phyloP scores from a whole-genome alignment of 2,329 filamentous ascomycete species.

The Delphinella strobiligena region DNA sequence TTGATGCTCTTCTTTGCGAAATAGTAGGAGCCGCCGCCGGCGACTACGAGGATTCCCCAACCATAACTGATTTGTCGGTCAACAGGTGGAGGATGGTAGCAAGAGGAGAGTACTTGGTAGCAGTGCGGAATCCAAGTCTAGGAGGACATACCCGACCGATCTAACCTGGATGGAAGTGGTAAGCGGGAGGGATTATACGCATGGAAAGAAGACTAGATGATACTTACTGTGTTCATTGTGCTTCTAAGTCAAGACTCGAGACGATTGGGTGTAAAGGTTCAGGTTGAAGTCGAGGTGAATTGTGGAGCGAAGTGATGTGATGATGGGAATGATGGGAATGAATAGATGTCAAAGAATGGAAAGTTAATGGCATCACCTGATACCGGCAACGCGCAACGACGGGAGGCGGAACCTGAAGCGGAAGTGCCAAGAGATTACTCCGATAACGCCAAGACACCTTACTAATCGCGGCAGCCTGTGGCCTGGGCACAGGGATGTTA shows the following conservation, averaged over 20 bases:
- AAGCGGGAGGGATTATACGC: no score
- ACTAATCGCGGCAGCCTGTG: no score
- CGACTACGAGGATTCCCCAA: slow-evolving; percentile 79
- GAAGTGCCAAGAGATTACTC: neutral
- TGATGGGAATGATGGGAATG: neutral
- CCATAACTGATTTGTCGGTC: slow-evolving; percentile 52
- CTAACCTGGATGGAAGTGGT: slow-evolving; percentile 6
- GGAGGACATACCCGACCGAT: slow-evolving; percentile 11
- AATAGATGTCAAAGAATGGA: neutral
- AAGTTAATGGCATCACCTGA: neutral
- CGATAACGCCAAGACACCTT: no score
- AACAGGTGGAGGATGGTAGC: neutral
- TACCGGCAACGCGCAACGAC: neutral
- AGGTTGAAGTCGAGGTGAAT: neutral
- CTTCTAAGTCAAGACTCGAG: slow-evolving; percentile 1
- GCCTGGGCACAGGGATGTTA: no score
- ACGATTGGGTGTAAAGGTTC: no score
- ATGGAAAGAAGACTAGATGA: neutral
- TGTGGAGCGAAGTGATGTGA: neutral
- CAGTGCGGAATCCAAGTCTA: no score
- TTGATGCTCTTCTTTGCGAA: slow-evolving; percentile 95
- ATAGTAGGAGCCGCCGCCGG: slow-evolving; percentile 84
- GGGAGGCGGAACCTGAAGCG: neutral
- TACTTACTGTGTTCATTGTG: slow-evolving; percentile 18
- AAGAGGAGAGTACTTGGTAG: neutral